Base-by-base conservation (phyloP, 2,329 filamentous ascomycete species). In the Aspergillus transmontanensis region DNA sequence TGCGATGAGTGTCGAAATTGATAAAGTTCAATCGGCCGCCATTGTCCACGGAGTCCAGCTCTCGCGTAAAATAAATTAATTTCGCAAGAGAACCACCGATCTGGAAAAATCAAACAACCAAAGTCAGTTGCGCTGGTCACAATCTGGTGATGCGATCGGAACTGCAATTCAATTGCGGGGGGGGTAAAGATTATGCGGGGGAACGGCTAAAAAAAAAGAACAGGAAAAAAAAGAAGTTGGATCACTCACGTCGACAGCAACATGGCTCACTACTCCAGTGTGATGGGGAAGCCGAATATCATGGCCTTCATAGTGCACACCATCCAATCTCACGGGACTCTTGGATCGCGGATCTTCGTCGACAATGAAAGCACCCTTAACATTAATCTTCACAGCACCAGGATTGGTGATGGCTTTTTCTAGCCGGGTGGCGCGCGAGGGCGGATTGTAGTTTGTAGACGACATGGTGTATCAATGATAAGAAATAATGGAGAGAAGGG, bases 201-300 rank as follows among this genome's bases (percentile, higher is more conserved):
- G 74, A 71, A 72, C 66, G 66, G 62, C 57, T 57, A 62, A 61
- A 57, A 62, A 51, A 62, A 62, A 58, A 59, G 59, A 62, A 32
- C 57, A 48, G 65, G 59, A 64, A 62, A 51, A 60, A 71, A 62
- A 36, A 58, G 41, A 65, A 63, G 62, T 43, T 6, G 14, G 34
- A 12, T 36, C 64, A 84, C 90, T 80, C 85, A 96, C 93, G 85
- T 99, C 95, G 64, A 97, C 90, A 59, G 95, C 95, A 71, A 99
- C 92, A 82, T 99, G 95, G 82, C 93, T 97, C 69, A 99, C 94
- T 10, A 97, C 89, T 12, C 91, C 91, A 14, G 92, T 97, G 79
- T 99, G 95, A 78, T 98, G 95, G 32, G 95, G 95, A 64, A 99
- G 83, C n/a, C 95, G 86, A 71, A 99, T 99, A 76, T 97, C 95